Base-by-base conservation (phyloP, 2,329 filamentous ascomycete species). In the Stagonosporopsis chrysanthemi region DNA sequence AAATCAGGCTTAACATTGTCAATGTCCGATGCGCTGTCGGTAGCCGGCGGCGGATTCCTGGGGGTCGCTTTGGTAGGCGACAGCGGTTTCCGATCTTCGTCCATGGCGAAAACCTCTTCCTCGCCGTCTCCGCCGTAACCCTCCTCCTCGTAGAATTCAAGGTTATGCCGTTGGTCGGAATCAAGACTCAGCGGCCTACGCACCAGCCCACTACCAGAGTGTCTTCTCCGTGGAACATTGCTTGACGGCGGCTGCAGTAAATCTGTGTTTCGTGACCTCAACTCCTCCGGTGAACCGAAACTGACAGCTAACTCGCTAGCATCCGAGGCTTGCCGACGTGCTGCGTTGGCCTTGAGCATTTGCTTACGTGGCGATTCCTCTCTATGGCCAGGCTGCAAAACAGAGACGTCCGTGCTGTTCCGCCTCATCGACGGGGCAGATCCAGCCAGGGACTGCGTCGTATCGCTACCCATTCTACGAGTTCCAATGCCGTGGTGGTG, bases 101-200 rank as follows among this genome's bases (percentile, higher is more conserved):
- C 88, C 86, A 90, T 90, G 2, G 83, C 70, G 66, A 91, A 90
- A 6, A 89, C 86, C 31, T 85, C 83, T 63, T 91, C 89, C 60
- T 89, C 89, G 64, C 87, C 87, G 75, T 94, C 92, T 2, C 87
- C 90, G 39, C 88, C 87, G 69, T 96, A 94, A 22, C 93, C 91
- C 26, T 94, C 91, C 66, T 96, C 91, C 69, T 96, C 92, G 68
- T 96, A 91, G 66, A 93, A 97, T 73, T 96, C 88, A n/a, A 97
- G 82, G 61, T 90, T 85, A n/a, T 91, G 90, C 49, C 89, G 83
- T 9, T 85, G 82, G 23, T 71, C 77, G 12, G 83, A 84, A 43
- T 84, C 82, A 6, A 96, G 89, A 61, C 92, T 90, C 53, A 85
- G 81, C 8, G 78, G 76, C 23, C 91, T 89, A 69, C 90, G 88